Base-by-base conservation (phyloP, 768 basidiomycete genomes). In the Suillus decipiens region DNA sequence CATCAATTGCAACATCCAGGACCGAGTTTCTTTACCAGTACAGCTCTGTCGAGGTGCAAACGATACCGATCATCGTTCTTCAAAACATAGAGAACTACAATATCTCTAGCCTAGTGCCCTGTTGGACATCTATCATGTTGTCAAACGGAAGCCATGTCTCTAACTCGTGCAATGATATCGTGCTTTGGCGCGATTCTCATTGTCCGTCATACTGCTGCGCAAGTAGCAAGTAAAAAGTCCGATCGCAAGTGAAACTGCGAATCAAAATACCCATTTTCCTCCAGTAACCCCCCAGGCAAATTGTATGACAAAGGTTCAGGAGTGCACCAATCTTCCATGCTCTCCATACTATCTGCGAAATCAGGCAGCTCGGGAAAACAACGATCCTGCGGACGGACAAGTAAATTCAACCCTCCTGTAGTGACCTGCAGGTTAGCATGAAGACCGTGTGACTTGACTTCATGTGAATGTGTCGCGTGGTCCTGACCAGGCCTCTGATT, bases 401-500 rank as follows among this genome's bases (percentile, higher is more conserved):
- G 43, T 2, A 45, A 45, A n/a, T n/a, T n/a, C n/a, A n/a, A n/a
- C n/a, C n/a, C 45, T 48, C 28, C 47, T 22, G 47, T 48, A 7
- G 47, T 48, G 12, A 48, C n/a, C 14, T 24, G 47, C 24, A 48
- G 24, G 47, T 48, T 14, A n/a, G n/a, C n/a, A 48, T 28, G 47
- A 15, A 48, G 24, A 7, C 45, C 12, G 24, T 48, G 14, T 48
- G 47, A 48, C 24, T 47, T 47, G 45, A 47, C 22, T 24, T 47
- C 45, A 47, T 47, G 19, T 10, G 45, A 47, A 47, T 47, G 19
- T 47, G 12, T 47, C 22, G 45, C 45, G 22, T 47, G 22, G 11
- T 47, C 63, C 61, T 50, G 61, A 55, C 54, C 57, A 24, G 42
- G 47, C 61, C 15, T 60, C 63, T 1, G 59, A 48, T 8, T 60